Conservation (phyloP, 257 asterid genomes). For the Solanum piurae region DNA sequence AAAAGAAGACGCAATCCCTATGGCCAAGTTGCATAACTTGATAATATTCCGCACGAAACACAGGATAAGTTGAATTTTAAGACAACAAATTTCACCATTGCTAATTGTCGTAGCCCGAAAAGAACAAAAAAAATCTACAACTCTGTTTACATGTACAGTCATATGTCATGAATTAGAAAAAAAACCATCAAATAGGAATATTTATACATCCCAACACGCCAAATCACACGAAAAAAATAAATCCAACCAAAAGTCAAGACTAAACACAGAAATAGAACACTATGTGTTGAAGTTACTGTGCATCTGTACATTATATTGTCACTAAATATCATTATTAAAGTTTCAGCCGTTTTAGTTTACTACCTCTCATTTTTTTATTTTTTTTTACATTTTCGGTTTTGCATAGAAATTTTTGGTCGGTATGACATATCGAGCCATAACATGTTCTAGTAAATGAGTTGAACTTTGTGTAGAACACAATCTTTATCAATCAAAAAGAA, state of each 20-base stretch:
- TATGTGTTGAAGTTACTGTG: neutral
- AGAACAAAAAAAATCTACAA: too few species aligned
- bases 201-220: too few species aligned
- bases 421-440: neutral
- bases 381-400: too few species aligned
- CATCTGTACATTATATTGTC: neutral
- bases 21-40: too few species aligned
- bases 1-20: too few species aligned
- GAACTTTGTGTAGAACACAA: neutral
- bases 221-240: too few species aligned
- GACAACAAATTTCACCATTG: neutral
- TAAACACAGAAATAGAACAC: neutral
- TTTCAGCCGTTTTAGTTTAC: too few species aligned
- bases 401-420: too few species aligned
- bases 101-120: neutral
- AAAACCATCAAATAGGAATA: neutral
- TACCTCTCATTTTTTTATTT: neutral
- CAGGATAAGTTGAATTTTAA: neutral
- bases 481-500: neutral
- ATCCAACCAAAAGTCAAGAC: neutral
- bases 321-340: too few species aligned
- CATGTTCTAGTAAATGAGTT: too few species aligned
- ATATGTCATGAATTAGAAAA: neutral
- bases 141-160: neutral
- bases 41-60: neutral